These are phyloP conservation scores for Cadophora gregata DNA, from an alignment of 2,329 filamentous ascomycete species.

Conservation along the genomic window DNA sequence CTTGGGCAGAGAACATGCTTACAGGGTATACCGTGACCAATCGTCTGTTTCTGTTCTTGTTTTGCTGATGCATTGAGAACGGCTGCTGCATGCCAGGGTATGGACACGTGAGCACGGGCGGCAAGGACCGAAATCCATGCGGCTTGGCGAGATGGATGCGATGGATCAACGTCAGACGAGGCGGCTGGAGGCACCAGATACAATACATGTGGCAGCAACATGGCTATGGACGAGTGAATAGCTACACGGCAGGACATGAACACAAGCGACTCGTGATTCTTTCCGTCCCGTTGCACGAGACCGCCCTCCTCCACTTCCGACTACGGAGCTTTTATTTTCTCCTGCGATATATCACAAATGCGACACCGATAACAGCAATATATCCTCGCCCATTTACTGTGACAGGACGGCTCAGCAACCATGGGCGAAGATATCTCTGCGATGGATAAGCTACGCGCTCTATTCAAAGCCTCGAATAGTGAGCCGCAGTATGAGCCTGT, in stretches of 20 bases:
- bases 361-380: constrained; percentile 12
- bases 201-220: constrained; percentile 5
- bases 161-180: constrained; percentile 6
- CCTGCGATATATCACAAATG: constrained; percentile 11
- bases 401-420: neutral
- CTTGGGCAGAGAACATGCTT: constrained; percentile 10
- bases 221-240: constrained; percentile 3
- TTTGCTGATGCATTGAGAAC: neutral
- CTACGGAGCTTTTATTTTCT: neutral
- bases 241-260: neutral
- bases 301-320: neutral
- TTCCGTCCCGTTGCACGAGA: neutral
- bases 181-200: neutral
- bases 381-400: neutral
- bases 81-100: neutral
- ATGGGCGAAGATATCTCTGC: constrained; percentile 28
- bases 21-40: neutral
- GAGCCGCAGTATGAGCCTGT: constrained; percentile 40
- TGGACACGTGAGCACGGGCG: neutral
- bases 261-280: constrained; percentile 4
- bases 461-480: constrained; percentile 34
- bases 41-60: neutral
- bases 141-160: constrained; percentile 8
- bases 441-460: constrained; percentile 36
- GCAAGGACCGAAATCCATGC: neutral